A percentile compares a stretch with the other conserved stretches of the same genome.
Conservation (phyloP, 1,284 basidiomycete genomes). For the Ustilago bromivora region DNA sequence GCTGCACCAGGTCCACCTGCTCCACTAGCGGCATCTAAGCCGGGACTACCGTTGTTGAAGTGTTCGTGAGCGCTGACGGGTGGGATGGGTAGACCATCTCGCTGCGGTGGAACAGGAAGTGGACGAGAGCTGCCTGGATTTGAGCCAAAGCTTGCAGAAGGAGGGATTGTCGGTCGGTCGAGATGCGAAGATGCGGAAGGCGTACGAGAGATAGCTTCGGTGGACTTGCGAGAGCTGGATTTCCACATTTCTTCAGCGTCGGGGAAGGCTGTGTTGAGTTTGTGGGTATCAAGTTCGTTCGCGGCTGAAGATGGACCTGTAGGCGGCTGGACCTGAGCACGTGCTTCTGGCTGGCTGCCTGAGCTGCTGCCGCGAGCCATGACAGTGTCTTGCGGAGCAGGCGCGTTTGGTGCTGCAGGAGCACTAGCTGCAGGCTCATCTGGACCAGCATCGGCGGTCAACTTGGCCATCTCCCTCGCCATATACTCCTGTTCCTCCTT, state of each 20-base stretch:
- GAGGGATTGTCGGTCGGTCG: conserved; percentile 10
- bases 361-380: conserved; percentile 23
- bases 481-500: conserved; percentile 60
- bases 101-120: conserved; percentile 47
- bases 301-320: background rate
- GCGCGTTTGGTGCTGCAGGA: background rate
- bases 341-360: conserved; percentile 7
- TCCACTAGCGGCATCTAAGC: conserved; percentile 6
- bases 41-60: conserved; percentile 50
- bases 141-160: conserved; percentile 33
- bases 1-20: conserved; percentile 33
- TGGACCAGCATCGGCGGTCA: conserved; percentile 29
- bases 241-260: conserved; percentile 41
- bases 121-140: conserved; percentile 38
- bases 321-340: background rate
- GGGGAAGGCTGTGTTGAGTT: conserved; percentile 21
- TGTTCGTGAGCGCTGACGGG: conserved; percentile 39
- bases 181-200: conserved; percentile 27
- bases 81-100: conserved; percentile 39
- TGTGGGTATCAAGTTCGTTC: background rate
- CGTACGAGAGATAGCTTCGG: conserved; percentile 22
- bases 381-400: background rate
- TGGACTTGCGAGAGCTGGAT: conserved; percentile 11
- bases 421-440: conserved; percentile 6
- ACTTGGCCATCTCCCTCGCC: conserved; percentile 59